phyloP scores from a whole-genome alignment of 179 eudicot species.

The Heliamphora pulchella region DNA sequence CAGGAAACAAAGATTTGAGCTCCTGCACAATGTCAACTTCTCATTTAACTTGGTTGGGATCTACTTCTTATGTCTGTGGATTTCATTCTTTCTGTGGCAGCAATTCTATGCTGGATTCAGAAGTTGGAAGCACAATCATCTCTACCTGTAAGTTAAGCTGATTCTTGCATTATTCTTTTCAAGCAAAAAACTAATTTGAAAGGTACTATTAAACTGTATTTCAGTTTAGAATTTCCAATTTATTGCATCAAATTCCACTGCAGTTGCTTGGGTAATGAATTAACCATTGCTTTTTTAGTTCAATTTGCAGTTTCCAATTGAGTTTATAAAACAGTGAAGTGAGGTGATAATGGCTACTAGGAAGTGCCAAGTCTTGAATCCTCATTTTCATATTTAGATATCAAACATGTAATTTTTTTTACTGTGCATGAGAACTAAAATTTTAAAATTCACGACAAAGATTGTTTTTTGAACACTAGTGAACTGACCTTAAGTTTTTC shows the following conservation, averaged over 20 bases:
- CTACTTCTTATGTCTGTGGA: not conserved
- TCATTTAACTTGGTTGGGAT: not conserved
- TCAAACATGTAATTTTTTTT: no score
- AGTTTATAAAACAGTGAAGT: no score
- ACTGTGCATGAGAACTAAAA: no score
- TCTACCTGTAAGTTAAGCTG: not conserved
- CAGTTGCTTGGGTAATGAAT: not conserved
- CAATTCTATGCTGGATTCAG: not conserved
- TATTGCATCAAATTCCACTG: not conserved
- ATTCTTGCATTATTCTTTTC: not conserved
- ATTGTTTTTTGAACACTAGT: no score
- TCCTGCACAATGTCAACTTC: not conserved
- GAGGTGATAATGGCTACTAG: no score
- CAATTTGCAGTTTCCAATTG: conserved; percentile 1
- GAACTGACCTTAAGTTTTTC: no score
- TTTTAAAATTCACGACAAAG: no score
- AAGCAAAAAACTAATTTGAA: not conserved
- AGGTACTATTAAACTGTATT: not conserved
- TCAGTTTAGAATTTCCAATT: not conserved
- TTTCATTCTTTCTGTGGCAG: not conserved
- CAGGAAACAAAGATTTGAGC: not conserved
- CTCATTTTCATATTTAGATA: no score
- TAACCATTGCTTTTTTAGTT: not conserved
- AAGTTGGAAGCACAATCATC: not conserved
- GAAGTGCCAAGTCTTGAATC: no score